Evolutionary conservation across 225 moss, liverwort and hornwort genomes (phyloP).

Genomic region (Rhytidiadelphus loreus): DNA sequence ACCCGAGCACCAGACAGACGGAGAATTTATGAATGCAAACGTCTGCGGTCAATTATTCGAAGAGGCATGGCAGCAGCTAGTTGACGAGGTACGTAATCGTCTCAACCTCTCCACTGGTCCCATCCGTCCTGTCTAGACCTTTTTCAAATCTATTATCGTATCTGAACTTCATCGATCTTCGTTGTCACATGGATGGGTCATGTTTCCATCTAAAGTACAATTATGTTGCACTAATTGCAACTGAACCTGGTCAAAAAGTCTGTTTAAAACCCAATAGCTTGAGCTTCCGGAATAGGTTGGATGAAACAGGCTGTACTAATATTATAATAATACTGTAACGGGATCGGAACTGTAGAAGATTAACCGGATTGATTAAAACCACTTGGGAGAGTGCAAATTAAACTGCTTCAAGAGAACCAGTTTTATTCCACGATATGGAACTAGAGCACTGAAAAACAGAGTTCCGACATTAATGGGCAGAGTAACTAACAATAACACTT

Average conservation of each 20-base stretch:
- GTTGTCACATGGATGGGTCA: background rate
- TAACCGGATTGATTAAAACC: background rate
- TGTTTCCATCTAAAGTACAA: background rate
- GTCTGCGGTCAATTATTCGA: background rate
- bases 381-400: background rate
- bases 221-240: too few relatives aligned
- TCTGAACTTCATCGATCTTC: background rate
- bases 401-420: background rate
- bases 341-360: too few relatives aligned
- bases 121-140: background rate
- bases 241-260: background rate
- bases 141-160: background rate
- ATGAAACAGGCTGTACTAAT: background rate
- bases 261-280: background rate
- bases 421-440: background rate
- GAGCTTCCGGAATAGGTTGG: background rate
- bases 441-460: background rate
- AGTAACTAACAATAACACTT: background rate
- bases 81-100: background rate
- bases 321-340: background rate
- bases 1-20: background rate
- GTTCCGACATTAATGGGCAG: background rate
- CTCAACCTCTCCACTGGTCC: background rate
- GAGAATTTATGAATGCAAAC: background rate
- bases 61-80: conserved; percentile 14